phyloP scores from a whole-genome alignment of 257 asterid genomes.

The Rauvolfia tetraphylla region DNA sequence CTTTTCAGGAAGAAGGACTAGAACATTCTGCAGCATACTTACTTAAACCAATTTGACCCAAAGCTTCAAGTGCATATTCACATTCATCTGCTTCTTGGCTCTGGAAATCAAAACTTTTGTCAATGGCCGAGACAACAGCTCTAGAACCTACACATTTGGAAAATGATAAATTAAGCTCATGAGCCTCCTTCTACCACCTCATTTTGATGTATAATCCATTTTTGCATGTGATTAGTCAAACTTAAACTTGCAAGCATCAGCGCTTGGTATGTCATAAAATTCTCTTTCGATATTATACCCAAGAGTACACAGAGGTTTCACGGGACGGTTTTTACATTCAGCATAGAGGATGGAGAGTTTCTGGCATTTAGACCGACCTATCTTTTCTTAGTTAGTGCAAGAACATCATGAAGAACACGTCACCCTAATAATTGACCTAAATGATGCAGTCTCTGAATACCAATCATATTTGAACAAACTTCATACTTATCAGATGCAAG shows the following conservation, averaged over 20 bases:
- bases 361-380: background rate
- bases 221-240: background rate
- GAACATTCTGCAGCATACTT: slow-evolving; percentile 38
- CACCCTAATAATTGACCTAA: background rate
- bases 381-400: background rate
- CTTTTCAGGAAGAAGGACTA: background rate
- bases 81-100: slow-evolving; percentile 72
- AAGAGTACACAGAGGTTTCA: background rate
- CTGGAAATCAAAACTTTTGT: slow-evolving; percentile 56
- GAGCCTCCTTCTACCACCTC: background rate
- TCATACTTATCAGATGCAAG: background rate
- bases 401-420: background rate
- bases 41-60: slow-evolving; percentile 93
- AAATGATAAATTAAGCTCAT: background rate
- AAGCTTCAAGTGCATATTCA: slow-evolving; percentile 93
- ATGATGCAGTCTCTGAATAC: background rate
- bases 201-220: background rate
- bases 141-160: slow-evolving; percentile 46
- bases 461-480: background rate
- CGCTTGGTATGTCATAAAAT: background rate
- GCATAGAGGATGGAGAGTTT: background rate
- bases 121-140: slow-evolving; percentile 63
- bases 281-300: background rate
- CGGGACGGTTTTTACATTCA: background rate
- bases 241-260: background rate